These are phyloP conservation scores for Ustilago xerochloae DNA, from an alignment of 1,284 basidiomycete species.

Conservation along the genomic window DNA sequence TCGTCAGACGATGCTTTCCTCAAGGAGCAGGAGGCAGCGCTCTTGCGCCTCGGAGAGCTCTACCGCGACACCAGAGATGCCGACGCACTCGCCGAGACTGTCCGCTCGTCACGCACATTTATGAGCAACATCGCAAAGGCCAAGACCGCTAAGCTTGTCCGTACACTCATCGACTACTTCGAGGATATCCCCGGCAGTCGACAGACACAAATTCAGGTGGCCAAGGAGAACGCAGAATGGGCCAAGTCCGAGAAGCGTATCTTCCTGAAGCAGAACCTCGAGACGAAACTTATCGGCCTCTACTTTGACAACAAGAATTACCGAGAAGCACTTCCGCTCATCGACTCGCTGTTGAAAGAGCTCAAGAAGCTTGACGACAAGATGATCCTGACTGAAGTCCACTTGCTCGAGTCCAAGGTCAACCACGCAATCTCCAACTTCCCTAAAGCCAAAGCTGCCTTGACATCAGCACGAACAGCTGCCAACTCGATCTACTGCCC, in stretches of 20 bases:
- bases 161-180: constrained; percentile 92
- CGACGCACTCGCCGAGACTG: constrained; percentile 84
- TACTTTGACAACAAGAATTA: constrained; percentile 83
- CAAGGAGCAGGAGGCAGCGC: constrained; percentile 84
- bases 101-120: constrained; percentile 86
- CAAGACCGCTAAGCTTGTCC: constrained; percentile 90
- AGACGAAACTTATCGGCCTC: constrained; percentile 86
- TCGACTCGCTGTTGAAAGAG: constrained; percentile 86
- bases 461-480: constrained; percentile 91
- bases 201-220: constrained; percentile 83
- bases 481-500: constrained; percentile 99
- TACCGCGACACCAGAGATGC: constrained; percentile 88
- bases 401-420: constrained; percentile 89
- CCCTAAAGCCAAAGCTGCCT: constrained; percentile 90
- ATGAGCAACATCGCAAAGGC: constrained; percentile 96
- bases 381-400: constrained; percentile 96
- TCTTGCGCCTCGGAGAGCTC: constrained; percentile 86
- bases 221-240: constrained; percentile 92
- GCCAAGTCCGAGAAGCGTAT: constrained; percentile 90
- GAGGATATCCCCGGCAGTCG: constrained; percentile 79
- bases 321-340: constrained; percentile 82
- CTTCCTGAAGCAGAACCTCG: constrained; percentile 92
- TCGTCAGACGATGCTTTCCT: constrained; percentile 74
- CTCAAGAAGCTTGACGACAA: constrained; percentile 95
- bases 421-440: constrained; percentile 92